phyloP scores from a whole-genome alignment of 2,329 filamentous ascomycete genomes.

The Alternaria dauci region DNA sequence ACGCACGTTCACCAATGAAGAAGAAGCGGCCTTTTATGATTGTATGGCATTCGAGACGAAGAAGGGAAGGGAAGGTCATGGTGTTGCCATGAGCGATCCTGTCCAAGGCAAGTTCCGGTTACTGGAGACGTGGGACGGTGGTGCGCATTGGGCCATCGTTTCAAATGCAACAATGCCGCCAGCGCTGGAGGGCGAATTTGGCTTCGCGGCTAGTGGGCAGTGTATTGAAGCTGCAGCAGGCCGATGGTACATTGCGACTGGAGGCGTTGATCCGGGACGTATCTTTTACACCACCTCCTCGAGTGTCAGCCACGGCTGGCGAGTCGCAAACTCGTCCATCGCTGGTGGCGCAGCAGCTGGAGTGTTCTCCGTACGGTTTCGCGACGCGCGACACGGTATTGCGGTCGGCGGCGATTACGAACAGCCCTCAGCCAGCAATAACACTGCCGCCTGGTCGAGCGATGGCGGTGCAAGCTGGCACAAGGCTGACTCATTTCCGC shows the following conservation, averaged over 20 bases:
- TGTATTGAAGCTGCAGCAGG: constrained; percentile 39
- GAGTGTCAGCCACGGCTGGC: constrained; percentile 26
- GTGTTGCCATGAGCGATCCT: constrained; percentile 41
- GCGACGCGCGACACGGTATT: constrained; percentile 32
- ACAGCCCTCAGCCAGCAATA: constrained; percentile 28
- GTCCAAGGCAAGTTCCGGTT: constrained; percentile 40
- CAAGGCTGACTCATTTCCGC: constrained; percentile 31
- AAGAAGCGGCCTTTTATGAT: constrained; percentile 39
- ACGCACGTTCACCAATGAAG: constrained; percentile 34
- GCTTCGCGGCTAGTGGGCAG: constrained; percentile 39
- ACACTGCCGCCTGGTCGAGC: constrained; percentile 36
- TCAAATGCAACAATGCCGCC: constrained; percentile 22
- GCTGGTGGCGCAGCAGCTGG: constrained; percentile 37
- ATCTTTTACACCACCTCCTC: constrained; percentile 26
- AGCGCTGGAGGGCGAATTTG: constrained; percentile 34
- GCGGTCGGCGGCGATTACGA: constrained; percentile 41
- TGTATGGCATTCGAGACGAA: constrained; percentile 40
- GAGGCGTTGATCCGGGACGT: constrained; percentile 36
- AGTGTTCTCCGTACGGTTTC: constrained; percentile 41
- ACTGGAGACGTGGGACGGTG: constrained; percentile 38
- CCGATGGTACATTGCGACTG: constrained; percentile 40
- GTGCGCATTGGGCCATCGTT: constrained; percentile 32
- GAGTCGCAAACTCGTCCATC: constrained; percentile 31
- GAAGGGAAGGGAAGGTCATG: constrained; percentile 18
- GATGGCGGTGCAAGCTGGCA: constrained; percentile 37